Evolutionary conservation across 1,139 yeast genomes (phyloP).

Genomic region (Candida freyschussii): DNA sequence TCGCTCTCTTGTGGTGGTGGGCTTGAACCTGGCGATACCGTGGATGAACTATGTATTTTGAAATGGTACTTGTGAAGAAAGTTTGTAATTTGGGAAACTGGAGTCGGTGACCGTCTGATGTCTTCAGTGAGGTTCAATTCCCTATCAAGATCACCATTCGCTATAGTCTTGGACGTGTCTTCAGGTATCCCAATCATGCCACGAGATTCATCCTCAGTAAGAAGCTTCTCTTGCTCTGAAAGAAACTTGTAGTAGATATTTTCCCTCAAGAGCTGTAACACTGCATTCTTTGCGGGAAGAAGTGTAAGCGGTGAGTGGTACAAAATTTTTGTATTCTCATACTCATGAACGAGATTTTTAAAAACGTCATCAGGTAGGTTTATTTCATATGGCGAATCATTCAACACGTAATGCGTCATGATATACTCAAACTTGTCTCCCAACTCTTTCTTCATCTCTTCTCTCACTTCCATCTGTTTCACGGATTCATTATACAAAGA

Average conservation of each 20-base stretch:
- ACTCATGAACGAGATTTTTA: constrained; percentile 32
- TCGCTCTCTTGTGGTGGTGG: constrained; percentile 1
- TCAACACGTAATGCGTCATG: constrained; percentile 25
- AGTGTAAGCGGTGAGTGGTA: constrained; percentile 39
- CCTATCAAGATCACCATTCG: neutral
- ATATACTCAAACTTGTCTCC: constrained; percentile 30
- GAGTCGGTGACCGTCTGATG: constrained; percentile 4
- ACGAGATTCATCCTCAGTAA: too few relatives aligned
- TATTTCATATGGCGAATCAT: constrained; percentile 42
- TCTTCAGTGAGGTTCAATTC: neutral
- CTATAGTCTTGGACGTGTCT: too few relatives aligned
- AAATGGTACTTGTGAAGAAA: constrained; percentile 16
- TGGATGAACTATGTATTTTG: constrained; percentile 11
- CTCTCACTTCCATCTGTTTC: constrained; percentile 17
- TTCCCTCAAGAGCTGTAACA: constrained; percentile 40
- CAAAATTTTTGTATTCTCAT: constrained; percentile 20
- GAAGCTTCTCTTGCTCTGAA: constrained; percentile 18
- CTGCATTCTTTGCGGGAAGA: constrained; percentile 40
- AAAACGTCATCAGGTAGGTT: constrained; percentile 38
- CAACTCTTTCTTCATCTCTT: constrained; percentile 27
- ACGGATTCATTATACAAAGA: constrained; percentile 16
- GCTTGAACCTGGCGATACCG: constrained; percentile 3
- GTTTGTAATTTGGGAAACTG: constrained; percentile 10
- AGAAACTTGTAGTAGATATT: constrained; percentile 35
- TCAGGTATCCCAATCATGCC: too few relatives aligned